These are phyloP conservation scores for Trifolium repens DNA, from an alignment of 306 rosid genomes.

Conservation along the genomic window DNA sequence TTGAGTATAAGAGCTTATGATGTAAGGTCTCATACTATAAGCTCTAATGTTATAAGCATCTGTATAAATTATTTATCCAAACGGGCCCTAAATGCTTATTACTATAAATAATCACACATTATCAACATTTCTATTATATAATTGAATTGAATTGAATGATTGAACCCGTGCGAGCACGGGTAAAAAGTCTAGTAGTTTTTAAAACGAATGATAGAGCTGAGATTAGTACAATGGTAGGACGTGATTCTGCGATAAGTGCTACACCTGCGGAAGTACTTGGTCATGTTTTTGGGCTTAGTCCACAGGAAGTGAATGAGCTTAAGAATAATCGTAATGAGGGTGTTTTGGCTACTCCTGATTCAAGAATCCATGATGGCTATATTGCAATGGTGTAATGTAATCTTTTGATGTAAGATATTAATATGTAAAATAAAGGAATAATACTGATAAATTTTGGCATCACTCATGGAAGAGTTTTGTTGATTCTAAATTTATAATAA, in stretches of 20 bases:
- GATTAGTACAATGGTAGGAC: slow-evolving; percentile 53
- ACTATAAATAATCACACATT: too few species aligned
- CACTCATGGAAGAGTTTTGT: background rate
- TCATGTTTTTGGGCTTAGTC: slow-evolving; percentile 35
- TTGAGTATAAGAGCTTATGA: too few species aligned
- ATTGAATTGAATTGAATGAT: too few species aligned
- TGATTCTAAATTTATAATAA: too few species aligned
- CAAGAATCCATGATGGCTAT: background rate
- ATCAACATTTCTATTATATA: too few species aligned
- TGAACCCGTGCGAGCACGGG: too few species aligned
- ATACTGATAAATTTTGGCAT: background rate
- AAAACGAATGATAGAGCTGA: slow-evolving; percentile 58
- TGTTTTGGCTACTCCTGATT: slow-evolving; percentile 39
- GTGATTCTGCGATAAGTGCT: slow-evolving; percentile 47
- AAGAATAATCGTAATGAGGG: slow-evolving; percentile 54
- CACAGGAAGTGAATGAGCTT: slow-evolving; percentile 41
- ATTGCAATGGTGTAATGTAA: slow-evolving; percentile 8
- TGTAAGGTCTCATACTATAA: too few species aligned
- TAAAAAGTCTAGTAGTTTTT: too few species aligned
- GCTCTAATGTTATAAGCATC: too few species aligned
- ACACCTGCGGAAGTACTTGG: slow-evolving; percentile 54
- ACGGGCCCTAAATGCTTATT: too few species aligned
- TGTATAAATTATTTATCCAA: too few species aligned
- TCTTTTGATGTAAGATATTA: background rate
- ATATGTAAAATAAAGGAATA: background rate